Evolutionary conservation across 768 basidiomycete genomes (phyloP).

Genomic region (Calocybe gangraenosa): DNA sequence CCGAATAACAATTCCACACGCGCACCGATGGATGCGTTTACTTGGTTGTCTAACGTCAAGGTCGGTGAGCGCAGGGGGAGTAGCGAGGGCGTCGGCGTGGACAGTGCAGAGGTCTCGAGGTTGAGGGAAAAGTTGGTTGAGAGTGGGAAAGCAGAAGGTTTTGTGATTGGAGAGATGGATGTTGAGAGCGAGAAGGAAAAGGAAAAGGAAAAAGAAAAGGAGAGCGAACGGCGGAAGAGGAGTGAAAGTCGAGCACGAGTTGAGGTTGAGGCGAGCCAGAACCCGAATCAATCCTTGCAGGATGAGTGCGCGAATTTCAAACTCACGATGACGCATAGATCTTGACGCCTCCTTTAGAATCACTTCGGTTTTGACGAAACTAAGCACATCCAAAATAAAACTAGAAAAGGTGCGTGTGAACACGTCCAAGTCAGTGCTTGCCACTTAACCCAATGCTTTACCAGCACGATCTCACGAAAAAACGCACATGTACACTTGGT

Average conservation of each 20-base stretch:
- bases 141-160: constrained; percentile 9
- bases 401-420: constrained; percentile 75
- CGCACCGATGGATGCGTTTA: constrained; percentile 51
- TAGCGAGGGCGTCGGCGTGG: constrained; percentile 52
- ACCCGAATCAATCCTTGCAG: constrained; percentile 50
- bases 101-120: constrained; percentile 44
- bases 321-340: background rate
- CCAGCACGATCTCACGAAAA: constrained; percentile 66
- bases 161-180: constrained; percentile 16
- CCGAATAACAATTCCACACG: constrained; percentile 44
- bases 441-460: constrained; percentile 7
- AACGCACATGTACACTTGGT: constrained; percentile 79
- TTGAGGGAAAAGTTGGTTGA: constrained; percentile 24
- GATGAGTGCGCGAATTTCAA: constrained; percentile 58
- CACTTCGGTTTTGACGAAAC: constrained; percentile 64
- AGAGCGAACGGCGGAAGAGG: constrained; percentile 45
- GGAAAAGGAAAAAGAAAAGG: constrained; percentile 25
- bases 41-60: constrained; percentile 73
- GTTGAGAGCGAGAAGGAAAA: constrained; percentile 7
- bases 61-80: constrained; percentile 53
- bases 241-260: constrained; percentile 26
- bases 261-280: constrained; percentile 21
- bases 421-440: background rate
- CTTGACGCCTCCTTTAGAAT: constrained; percentile 40
- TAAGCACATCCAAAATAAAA: constrained; percentile 67